Evolutionary conservation across 148 eudicot species (phyloP).

Genomic region (Mesembryanthemum crystallinum): DNA sequence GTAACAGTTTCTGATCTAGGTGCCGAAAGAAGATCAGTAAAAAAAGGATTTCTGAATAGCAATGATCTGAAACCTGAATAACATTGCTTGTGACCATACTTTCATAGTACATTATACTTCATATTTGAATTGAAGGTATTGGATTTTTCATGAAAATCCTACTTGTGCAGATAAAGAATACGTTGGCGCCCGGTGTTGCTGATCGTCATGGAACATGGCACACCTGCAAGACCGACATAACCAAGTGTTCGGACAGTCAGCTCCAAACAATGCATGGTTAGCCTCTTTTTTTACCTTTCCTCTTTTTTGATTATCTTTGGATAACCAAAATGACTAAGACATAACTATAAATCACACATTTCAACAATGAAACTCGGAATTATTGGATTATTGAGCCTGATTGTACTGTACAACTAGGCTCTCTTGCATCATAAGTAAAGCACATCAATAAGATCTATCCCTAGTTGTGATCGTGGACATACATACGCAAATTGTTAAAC

Average conservation of each 20-base stretch:
- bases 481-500: too few species aligned
- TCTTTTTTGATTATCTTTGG: neutral
- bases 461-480: too few species aligned
- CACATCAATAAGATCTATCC: too few species aligned
- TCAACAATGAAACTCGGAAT: neutral
- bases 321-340: neutral
- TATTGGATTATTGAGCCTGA: neutral
- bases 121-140: too few species aligned
- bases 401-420: too few species aligned
- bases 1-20: too few species aligned
- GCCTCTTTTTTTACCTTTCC: neutral
- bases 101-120: too few species aligned
- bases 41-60: neutral
- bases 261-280: conserved; percentile 71
- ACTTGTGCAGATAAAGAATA: conserved; percentile 59
- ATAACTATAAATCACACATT: neutral
- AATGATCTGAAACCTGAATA: neutral
- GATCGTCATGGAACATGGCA: conserved; percentile 72
- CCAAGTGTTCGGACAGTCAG: conserved; percentile 63
- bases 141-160: neutral
- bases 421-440: too few species aligned
- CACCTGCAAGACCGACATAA: conserved; percentile 64
- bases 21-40: too few species aligned
- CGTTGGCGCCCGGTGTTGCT: conserved; percentile 57
- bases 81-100: neutral